A percentile compares a stretch with the other conserved stretches of the same genome.
These are phyloP conservation scores for Sarocladiaceae sp. DNA, from an alignment of 2,329 filamentous ascomycete genomes.

Conservation along the genomic window DNA sequence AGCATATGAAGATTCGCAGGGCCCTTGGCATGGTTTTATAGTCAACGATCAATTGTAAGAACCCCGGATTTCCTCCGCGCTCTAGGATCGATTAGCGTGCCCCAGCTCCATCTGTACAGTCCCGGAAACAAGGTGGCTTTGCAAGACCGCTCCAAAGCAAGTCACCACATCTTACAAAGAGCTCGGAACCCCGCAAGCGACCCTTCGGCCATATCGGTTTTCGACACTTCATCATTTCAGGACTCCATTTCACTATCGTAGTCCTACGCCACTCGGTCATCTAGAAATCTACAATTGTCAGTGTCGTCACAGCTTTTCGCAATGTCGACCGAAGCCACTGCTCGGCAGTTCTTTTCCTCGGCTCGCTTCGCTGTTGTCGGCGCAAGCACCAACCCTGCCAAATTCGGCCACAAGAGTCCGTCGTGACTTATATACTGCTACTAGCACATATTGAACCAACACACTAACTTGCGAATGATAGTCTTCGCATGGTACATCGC, in stretches of 20 bases:
- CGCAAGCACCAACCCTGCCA: conserved; percentile 76
- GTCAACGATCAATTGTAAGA: background rate
- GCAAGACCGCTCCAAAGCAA: background rate
- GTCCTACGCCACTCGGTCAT: no score
- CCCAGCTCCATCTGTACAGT: background rate
- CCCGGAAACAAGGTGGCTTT: background rate
- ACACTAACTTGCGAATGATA: conserved; percentile 29
- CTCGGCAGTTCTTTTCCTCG: conserved; percentile 75
- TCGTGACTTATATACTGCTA: background rate
- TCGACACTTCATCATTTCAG: no score
- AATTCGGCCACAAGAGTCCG: conserved; percentile 84
- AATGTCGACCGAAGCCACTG: conserved; percentile 66
- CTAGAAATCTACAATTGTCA: no score
- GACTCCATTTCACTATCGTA: no score
- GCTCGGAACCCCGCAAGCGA: conserved; percentile 12
- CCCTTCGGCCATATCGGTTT: conserved; percentile 13
- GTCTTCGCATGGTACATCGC: conserved; percentile 87
- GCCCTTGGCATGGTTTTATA: background rate
- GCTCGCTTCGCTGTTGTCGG: conserved; percentile 84
- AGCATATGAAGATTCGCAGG: background rate
- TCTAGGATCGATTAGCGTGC: background rate
- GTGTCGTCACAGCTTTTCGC: background rate
- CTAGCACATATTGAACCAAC: background rate
- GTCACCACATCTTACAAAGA: background rate
- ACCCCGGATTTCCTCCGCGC: conserved; percentile 7